Evolutionary conservation across 1,284 basidiomycete genomes (phyloP).

Genomic region (Irpex lacteus): DNA sequence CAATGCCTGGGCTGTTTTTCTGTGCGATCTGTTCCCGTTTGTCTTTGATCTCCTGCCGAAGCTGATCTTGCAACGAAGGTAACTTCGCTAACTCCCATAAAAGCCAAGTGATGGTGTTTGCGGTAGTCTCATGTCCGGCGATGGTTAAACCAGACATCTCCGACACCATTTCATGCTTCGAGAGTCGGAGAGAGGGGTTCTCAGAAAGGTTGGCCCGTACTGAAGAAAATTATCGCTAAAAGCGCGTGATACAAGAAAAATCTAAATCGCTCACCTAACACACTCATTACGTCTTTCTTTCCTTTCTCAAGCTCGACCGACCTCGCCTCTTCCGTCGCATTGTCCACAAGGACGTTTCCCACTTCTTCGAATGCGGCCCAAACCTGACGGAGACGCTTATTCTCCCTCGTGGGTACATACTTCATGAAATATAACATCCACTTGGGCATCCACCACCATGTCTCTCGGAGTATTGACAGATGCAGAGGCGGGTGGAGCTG

Average conservation of each 20-base stretch:
- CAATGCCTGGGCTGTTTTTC: conserved; percentile 19
- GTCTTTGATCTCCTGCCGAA: conserved; percentile 23
- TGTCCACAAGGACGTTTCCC: conserved; percentile 4
- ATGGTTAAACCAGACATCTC: conserved; percentile 13
- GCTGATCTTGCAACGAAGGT: conserved; percentile 21
- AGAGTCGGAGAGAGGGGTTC: conserved; percentile 19
- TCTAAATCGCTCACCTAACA: conserved; percentile 17
- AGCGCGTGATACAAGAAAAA: not conserved
- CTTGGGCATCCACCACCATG: conserved; percentile 26
- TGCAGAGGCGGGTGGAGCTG: not conserved
- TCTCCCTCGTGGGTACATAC: conserved; percentile 26
- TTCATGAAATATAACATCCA: conserved; percentile 20
- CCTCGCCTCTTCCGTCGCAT: not conserved
- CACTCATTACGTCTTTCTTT: conserved; percentile 27
- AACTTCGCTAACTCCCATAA: conserved; percentile 27
- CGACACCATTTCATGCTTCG: conserved; percentile 15
- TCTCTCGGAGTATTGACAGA: not conserved
- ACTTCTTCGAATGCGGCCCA: conserved; percentile 20
- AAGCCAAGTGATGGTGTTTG: conserved; percentile 23
- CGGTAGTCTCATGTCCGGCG: conserved; percentile 27
- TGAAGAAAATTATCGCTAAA: conserved; percentile 5
- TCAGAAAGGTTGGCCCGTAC: conserved; percentile 24
- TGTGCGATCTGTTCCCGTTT: conserved; percentile 18
- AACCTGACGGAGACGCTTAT: conserved; percentile 22
- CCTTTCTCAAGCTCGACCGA: conserved; percentile 15